Evolutionary conservation across 2,329 filamentous ascomycete species (phyloP).

Genomic region (Pyrenochaeta sp.): DNA sequence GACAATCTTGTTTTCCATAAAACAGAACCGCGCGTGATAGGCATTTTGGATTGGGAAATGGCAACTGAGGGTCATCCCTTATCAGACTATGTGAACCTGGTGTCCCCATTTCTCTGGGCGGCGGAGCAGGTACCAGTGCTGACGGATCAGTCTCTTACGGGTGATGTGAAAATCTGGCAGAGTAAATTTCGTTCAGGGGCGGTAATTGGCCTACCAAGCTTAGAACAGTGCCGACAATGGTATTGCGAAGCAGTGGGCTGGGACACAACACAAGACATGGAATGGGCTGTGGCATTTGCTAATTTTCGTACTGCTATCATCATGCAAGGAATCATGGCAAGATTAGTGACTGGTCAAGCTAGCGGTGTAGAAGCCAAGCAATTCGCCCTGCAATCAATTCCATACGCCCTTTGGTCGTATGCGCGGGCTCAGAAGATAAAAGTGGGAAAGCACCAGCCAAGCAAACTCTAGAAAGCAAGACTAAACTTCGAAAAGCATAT

Average conservation of each 20-base stretch:
- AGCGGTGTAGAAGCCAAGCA: slow-evolving; percentile 1
- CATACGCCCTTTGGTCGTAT: background rate
- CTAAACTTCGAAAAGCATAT: slow-evolving; percentile 1
- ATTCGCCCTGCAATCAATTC: background rate
- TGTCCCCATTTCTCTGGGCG: background rate
- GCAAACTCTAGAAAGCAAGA: too few species aligned
- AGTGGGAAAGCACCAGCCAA: background rate
- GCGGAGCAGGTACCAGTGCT: background rate
- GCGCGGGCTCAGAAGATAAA: background rate
- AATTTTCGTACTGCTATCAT: slow-evolving; percentile 1
- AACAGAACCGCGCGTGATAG: background rate
- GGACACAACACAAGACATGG: background rate
- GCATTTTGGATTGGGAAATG: background rate
- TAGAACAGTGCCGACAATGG: background rate
- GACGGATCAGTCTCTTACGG: background rate
- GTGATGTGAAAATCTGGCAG: background rate
- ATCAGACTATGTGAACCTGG: background rate
- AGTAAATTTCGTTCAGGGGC: background rate
- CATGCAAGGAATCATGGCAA: slow-evolving; percentile 2
- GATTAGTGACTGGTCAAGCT: background rate
- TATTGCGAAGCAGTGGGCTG: background rate
- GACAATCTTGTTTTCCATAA: slow-evolving; percentile 3
- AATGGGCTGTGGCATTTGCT: slow-evolving; percentile 1
- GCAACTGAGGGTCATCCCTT: background rate
- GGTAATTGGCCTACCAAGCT: background rate